phyloP scores from a whole-genome alignment of 78 protist genomes.

The Dictyostelium intermedium region DNA sequence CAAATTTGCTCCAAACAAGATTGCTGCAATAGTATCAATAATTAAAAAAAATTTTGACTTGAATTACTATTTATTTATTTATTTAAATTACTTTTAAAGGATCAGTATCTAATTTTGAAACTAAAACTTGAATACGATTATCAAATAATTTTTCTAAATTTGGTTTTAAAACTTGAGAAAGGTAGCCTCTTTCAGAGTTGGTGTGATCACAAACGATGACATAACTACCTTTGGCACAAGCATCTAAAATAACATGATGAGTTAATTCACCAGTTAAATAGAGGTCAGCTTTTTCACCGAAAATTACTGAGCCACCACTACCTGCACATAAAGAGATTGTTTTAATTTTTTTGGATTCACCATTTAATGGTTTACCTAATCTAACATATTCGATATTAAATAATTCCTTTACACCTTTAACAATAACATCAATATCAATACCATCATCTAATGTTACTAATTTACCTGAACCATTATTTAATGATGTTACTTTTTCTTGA shows the following conservation, averaged over 20 bases:
- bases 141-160: conserved; percentile 21
- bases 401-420: conserved; percentile 38
- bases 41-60: no score
- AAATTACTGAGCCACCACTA: conserved; percentile 71
- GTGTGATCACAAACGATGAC: conserved; percentile 88
- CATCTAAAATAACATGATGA: conserved; percentile 87
- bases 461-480: conserved; percentile 48
- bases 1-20: no score
- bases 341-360: conserved; percentile 11
- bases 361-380: conserved; percentile 26
- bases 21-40: no score
- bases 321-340: conserved; percentile 85
- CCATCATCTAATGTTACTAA: conserved; percentile 8
- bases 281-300: conserved; percentile 61
- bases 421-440: conserved; percentile 19
- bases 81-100: conserved; percentile 63
- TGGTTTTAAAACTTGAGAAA: conserved; percentile 36
- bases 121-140: conserved; percentile 12
- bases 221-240: conserved; percentile 69
- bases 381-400: conserved; percentile 54
- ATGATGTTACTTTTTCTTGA: conserved; percentile 8
- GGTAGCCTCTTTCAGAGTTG: conserved; percentile 85
- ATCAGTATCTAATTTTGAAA: conserved; percentile 72
- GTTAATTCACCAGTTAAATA: conserved; percentile 85
- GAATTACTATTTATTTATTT: neutral